Conservation (phyloP, 495 filamentous ascomycete species). For the Penicillium paxilli region DNA sequence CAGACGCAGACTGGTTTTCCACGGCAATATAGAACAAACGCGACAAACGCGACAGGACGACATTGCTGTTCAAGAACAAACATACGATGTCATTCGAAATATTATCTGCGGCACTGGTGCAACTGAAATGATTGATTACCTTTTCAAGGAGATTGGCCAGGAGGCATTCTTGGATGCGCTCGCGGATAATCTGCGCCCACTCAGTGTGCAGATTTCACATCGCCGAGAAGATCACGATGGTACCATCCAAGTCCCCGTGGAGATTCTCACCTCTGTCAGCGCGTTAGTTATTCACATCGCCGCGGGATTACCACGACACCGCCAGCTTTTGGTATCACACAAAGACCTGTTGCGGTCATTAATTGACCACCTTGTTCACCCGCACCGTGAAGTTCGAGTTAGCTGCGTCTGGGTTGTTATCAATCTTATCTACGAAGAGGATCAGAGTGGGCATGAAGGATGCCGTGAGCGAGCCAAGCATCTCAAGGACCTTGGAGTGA, state of each 20-base stretch:
- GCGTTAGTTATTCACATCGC: constrained; percentile 85
- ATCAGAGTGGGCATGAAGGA: constrained; percentile 58
- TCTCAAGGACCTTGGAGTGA: constrained; percentile 70
- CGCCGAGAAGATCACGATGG: constrained; percentile 33
- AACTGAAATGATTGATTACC: constrained; percentile 76
- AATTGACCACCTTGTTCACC: constrained; percentile 63
- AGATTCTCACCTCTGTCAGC: constrained; percentile 73
- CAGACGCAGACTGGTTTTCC: constrained; percentile 47
- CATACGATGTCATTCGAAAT: constrained; percentile 83
- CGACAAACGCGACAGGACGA: constrained; percentile 70
- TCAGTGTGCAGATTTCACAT: constrained; percentile 41
- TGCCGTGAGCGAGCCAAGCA: constrained; percentile 64
- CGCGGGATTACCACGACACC: constrained; percentile 72
- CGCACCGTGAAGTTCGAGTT: constrained; percentile 65
- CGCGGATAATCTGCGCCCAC: constrained; percentile 66
- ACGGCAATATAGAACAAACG: constrained; percentile 47
- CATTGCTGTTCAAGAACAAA: constrained; percentile 85
- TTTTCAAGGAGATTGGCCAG: constrained; percentile 76
- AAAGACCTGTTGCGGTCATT: constrained; percentile 51
- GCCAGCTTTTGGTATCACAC: constrained; percentile 71
- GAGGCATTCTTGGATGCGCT: constrained; percentile 75
- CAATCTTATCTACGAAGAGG: constrained; percentile 81
- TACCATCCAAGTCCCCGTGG: constrained; percentile 53
- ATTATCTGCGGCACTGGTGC: constrained; percentile 70
- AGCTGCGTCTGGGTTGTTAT: constrained; percentile 78